These are phyloP conservation scores for Oxytropis ochrocephala DNA, from an alignment of 306 rosid species.

Conservation along the genomic window DNA sequence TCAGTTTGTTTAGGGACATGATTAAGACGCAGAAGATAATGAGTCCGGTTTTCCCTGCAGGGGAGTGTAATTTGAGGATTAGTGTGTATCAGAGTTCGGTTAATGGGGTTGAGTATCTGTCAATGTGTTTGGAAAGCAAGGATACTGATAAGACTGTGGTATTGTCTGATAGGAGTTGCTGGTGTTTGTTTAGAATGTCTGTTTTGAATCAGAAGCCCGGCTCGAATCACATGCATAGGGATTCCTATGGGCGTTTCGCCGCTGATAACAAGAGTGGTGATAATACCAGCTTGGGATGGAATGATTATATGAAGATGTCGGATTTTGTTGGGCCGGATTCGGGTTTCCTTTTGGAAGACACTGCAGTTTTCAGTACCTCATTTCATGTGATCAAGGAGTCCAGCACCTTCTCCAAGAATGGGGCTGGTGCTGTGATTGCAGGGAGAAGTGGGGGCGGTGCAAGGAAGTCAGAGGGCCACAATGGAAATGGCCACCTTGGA, in stretches of 20 bases:
- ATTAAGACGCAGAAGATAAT: conserved; percentile 94
- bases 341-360: conserved; percentile 77
- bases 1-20: conserved; percentile 89
- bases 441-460: conserved; percentile 76
- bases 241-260: conserved; percentile 91
- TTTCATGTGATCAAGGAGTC: conserved; percentile 96
- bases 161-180: conserved; percentile 94
- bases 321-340: conserved; percentile 80
- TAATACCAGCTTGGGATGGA: conserved; percentile 99
- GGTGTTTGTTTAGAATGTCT: conserved; percentile 98
- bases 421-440: conserved; percentile 65
- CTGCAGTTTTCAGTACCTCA: conserved; percentile 85
- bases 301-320: conserved; percentile 95
- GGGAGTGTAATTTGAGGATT: conserved; percentile 98
- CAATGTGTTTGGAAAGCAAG: conserved; percentile 99
- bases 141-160: conserved; percentile 80
- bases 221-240: conserved; percentile 93
- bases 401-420: conserved; percentile 88
- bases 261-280: conserved; percentile 98
- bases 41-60: conserved; percentile 98
- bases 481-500: conserved; percentile 94
- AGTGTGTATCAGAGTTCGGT: conserved; percentile 98
- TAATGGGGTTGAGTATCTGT: conserved; percentile 77
- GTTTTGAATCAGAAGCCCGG: conserved; percentile 92
- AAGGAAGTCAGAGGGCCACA: conserved; percentile 88